phyloP scores from a whole-genome alignment of 2,329 filamentous ascomycete genomes.

The Epichloe sylvatica region DNA sequence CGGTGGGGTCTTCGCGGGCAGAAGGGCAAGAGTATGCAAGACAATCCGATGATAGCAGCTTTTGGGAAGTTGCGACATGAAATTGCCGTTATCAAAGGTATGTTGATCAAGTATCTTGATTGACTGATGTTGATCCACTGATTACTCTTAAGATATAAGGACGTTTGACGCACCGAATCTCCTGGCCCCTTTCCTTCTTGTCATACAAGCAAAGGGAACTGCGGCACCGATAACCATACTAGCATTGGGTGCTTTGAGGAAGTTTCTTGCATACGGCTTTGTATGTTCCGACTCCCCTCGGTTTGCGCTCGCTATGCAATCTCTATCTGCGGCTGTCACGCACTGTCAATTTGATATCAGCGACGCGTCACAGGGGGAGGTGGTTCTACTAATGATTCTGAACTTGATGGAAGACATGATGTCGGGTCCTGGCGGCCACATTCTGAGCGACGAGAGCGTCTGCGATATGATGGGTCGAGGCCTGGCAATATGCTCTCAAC shows the following conservation, averaged over 20 bases:
- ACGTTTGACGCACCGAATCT: constrained; percentile 80
- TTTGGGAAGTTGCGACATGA: constrained; percentile 85
- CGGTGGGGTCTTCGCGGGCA: constrained; percentile 89
- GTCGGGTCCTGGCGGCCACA: constrained; percentile 77
- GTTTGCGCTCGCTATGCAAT: constrained; percentile 83
- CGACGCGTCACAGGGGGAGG: constrained; percentile 91
- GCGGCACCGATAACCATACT: constrained; percentile 93
- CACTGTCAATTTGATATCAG: constrained; percentile 96
- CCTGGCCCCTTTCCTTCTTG: constrained; percentile 86
- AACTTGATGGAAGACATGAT: constrained; percentile 99
- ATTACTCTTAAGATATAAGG: constrained; percentile 53
- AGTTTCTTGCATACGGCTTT: constrained; percentile 92
- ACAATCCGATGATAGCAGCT: constrained; percentile 89
- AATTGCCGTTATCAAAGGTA: constrained; percentile 71
- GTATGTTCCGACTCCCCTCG: constrained; percentile 74
- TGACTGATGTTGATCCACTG: neutral
- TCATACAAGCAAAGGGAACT: constrained; percentile 90
- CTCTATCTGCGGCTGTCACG: constrained; percentile 85
- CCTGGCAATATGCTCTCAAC: constrained; percentile 91
- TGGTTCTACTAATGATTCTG: constrained; percentile 84
- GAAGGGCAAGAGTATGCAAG: constrained; percentile 93
- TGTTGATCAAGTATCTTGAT: constrained; percentile 4
- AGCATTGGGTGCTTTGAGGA: constrained; percentile 82
- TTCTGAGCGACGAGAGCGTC: constrained; percentile 94
- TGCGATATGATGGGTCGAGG: constrained; percentile 99